Base-by-base conservation (phyloP, 768 basidiomycete genomes). In the Collybia sp. region DNA sequence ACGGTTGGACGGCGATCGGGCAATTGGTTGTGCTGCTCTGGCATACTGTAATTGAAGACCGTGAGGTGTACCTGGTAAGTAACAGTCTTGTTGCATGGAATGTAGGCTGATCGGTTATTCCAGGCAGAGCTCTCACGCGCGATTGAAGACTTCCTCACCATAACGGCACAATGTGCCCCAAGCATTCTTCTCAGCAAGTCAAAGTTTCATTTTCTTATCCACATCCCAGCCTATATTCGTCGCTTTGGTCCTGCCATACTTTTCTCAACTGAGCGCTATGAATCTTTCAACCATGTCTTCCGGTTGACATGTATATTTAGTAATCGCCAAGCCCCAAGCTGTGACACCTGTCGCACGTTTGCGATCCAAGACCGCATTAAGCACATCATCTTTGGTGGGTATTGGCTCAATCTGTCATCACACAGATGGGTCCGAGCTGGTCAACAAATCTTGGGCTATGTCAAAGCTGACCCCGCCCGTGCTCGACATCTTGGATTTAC, bases 181-280 rank as follows among this genome's bases (percentile, higher is more conserved):
- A 58, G 58, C 6, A 55, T 51, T 8, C 39, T 56, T 12, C 34
- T 64, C 9, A 46, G 12, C 0, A 66, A 66, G 13, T 39, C 52
- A 0, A 66, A 66, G 16, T 63, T 64, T 20, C 64, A 66, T 39
- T 54, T 66, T 12, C 42, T 66, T 0, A 11, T 62, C 9, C 59
- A 64, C 17, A 52, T 66, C 2, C 59, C 57, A 0, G 47, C 45
- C 15, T 56, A 49, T 37, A 64, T 66, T 30, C 11, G 42, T 1
- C 42, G 44, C 0, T 66, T 64, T 49, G 63, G 61, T 0, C 63
- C 63, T 0, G 49, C 64, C 0, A 51, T 64, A 1, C 42, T 60
- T 1, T 66, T 58, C 36, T 56, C 58, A 1, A 65, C 60, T 3
- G 56, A 66, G 35, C 30, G 36, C 1, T 66, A 49, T 30, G 57